phyloP scores from a whole-genome alignment of 768 basidiomycete species.

The Xerocomus spinulosus region DNA sequence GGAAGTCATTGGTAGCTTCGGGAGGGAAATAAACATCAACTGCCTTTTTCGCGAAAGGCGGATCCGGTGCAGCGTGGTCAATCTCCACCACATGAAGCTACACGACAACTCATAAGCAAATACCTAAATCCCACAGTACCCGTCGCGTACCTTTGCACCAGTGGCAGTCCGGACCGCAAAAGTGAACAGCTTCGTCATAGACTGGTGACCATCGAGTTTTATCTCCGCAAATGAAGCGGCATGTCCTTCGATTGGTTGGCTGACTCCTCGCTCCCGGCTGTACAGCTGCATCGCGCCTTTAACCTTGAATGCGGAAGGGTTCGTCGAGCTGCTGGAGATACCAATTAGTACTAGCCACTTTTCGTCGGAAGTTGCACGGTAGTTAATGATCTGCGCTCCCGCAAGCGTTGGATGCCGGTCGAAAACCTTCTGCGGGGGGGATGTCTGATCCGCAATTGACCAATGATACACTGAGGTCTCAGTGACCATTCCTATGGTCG shows the following conservation, averaged over 20 bases:
- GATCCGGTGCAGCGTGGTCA: conserved; percentile 89
- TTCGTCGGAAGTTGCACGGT: conserved; percentile 87
- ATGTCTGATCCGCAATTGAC: conserved; percentile 70
- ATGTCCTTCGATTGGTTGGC: conserved; percentile 98
- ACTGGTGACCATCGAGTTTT: conserved; percentile 83
- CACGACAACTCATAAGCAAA: conserved; percentile 7
- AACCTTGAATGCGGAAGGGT: conserved; percentile 96
- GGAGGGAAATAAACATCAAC: conserved; percentile 99
- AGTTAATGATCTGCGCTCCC: conserved; percentile 98
- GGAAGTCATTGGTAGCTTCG: conserved; percentile 97
- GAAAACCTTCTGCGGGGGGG: conserved; percentile 87
- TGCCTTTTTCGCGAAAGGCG: conserved; percentile 93
- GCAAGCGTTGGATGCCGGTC: conserved; percentile 94
- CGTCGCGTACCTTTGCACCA: conserved; percentile 81
- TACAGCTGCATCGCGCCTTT: conserved; percentile 99
- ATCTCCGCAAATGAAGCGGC: conserved; percentile 94
- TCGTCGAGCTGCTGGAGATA: conserved; percentile 86
- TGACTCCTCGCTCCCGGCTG: conserved; percentile 86
- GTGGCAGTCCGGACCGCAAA: conserved; percentile 96
- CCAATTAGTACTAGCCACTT: conserved; percentile 98
- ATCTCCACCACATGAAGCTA: conserved; percentile 98
- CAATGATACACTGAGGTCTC: conserved; percentile 92
- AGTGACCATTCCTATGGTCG: conserved; percentile 92
- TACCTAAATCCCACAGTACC: not conserved
- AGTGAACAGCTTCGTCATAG: conserved; percentile 85